Evolutionary conservation across 257 asterid genomes (phyloP).

Genomic region (Gentiana straminea): DNA sequence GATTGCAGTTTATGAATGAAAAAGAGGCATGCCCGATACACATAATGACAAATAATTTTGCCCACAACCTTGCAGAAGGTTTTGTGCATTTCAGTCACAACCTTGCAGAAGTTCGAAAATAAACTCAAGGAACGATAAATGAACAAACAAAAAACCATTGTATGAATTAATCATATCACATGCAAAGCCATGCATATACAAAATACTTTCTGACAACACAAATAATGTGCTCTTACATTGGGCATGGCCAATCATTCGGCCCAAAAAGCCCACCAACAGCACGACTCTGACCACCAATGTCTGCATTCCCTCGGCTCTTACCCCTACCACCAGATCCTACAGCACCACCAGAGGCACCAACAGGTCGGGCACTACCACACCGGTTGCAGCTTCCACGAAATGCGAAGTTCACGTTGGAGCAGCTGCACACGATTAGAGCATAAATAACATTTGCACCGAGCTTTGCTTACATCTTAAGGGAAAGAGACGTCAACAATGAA

Average conservation of each 20-base stretch:
- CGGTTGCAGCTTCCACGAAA: slow-evolving; percentile 99
- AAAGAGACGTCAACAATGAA: slow-evolving; percentile 11
- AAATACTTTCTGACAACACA: not conserved
- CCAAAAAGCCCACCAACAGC: slow-evolving; percentile 83
- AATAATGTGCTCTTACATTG: slow-evolving; percentile 51
- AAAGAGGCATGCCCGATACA: no score
- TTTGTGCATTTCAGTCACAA: no score
- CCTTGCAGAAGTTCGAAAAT: no score
- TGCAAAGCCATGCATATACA: not conserved
- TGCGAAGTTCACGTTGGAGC: slow-evolving; percentile 96
- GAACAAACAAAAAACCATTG: not conserved
- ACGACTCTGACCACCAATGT: slow-evolving; percentile 50
- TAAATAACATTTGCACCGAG: no score
- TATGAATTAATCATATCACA: not conserved
- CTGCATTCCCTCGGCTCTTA: slow-evolving; percentile 69
- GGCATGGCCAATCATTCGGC: slow-evolving; percentile 99
- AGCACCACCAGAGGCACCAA: slow-evolving; percentile 74
- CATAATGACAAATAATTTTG: no score
- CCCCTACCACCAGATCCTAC: slow-evolving; percentile 85
- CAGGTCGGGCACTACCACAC: slow-evolving; percentile 95
- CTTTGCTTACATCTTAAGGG: not conserved
- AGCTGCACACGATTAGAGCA: slow-evolving; percentile 24
- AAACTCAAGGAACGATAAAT: no score
- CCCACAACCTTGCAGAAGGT: no score
- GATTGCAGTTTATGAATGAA: no score